These are phyloP conservation scores for Fraxinus paxiana DNA, from an alignment of 305 asterid genomes.

Conservation along the genomic window DNA sequence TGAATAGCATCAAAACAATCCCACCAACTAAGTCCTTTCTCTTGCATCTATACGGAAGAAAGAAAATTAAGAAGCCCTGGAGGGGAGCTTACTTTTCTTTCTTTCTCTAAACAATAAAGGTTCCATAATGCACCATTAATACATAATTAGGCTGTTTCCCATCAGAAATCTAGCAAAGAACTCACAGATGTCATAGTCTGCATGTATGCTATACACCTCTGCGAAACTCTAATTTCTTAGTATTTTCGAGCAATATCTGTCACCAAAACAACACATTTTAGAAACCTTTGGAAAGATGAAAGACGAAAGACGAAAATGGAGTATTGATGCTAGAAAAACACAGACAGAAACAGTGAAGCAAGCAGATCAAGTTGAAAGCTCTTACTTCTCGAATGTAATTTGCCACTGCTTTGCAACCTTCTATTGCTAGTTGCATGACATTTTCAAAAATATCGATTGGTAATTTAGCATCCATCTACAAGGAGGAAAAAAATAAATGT, in stretches of 20 bases:
- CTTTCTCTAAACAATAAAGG: background rate
- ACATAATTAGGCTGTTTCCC: background rate
- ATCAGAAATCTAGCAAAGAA: background rate
- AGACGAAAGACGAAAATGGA: background rate
- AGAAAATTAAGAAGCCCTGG: background rate
- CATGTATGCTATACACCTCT: conserved; percentile 46
- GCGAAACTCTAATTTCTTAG: conserved; percentile 69
- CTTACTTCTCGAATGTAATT: conserved; percentile 75
- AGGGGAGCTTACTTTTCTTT: background rate
- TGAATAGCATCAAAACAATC: background rate
- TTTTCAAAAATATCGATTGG: conserved; percentile 79
- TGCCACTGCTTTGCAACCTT: conserved; percentile 95
- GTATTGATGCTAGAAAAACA: background rate
- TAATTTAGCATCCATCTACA: conserved; percentile 88
- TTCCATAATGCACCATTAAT: background rate
- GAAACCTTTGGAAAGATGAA: background rate
- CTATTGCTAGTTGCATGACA: conserved; percentile 86
- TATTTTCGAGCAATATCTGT: conserved; percentile 70
- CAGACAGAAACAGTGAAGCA: background rate
- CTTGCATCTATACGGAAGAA: background rate
- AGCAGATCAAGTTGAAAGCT: background rate
- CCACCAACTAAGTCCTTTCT: background rate
- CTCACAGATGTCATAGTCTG: background rate
- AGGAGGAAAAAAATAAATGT: background rate
- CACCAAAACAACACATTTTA: conserved; percentile 19